phyloP scores from a whole-genome alignment of 1,284 basidiomycete species.

The Golubevia sp. region DNA sequence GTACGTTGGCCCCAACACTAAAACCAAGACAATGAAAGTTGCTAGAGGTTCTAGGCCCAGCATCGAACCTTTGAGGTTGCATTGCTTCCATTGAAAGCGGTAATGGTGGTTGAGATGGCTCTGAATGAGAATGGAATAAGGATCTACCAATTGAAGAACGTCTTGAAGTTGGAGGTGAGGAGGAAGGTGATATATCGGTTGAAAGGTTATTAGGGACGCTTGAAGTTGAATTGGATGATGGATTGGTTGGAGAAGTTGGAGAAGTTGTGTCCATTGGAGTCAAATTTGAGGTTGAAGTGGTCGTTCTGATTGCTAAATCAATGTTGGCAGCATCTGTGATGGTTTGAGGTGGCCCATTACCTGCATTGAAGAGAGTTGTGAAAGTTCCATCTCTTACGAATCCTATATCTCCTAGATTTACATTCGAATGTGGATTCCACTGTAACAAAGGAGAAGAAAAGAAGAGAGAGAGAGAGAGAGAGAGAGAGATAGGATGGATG shows the following conservation, averaged over 20 bases:
- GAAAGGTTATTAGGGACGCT: no score
- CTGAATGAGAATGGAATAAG: background rate
- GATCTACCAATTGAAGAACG: background rate
- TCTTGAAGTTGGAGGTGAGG: background rate
- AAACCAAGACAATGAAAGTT: slow-evolving; percentile 34
- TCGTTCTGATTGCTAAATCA: slow-evolving; percentile 9
- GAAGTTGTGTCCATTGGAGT: background rate
- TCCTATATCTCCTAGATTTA: slow-evolving; percentile 31
- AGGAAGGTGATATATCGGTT: background rate
- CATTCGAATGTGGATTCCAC: background rate
- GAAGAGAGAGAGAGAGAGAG: background rate
- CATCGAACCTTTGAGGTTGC: slow-evolving; percentile 27
- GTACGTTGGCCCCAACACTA: slow-evolving; percentile 13
- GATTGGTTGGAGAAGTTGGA: background rate
- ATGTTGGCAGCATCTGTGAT: slow-evolving; percentile 26
- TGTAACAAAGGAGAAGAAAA: background rate
- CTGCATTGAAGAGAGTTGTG: slow-evolving; percentile 34
- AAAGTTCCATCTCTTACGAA: slow-evolving; percentile 41
- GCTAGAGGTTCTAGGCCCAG: slow-evolving; percentile 36
- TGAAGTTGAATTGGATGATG: background rate
- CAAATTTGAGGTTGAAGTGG: background rate
- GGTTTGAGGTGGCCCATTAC: slow-evolving; percentile 22
- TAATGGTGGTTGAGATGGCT: slow-evolving; percentile 28
- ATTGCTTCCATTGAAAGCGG: slow-evolving; percentile 33
- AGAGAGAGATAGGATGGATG: background rate